Evolutionary conservation across 805 yeast species (phyloP), one percentile per base, ranked within the genome.

Genomic region (Candida manassasensis): DNA sequence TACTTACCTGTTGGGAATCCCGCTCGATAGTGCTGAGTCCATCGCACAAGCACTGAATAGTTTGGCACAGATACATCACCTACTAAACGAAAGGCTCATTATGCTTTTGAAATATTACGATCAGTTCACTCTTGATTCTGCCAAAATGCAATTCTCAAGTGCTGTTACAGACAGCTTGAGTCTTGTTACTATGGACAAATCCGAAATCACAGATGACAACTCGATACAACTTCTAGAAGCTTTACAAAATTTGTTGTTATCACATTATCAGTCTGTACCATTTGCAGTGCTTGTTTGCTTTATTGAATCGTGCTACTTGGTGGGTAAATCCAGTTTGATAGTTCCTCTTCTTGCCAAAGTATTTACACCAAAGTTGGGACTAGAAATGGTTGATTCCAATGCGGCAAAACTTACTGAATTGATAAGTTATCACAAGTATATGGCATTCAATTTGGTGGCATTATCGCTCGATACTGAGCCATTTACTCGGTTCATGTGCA

Each of bases 391-490:
- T 7, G 38, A 45, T 15, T 39, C 38, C 1, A 19, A 32, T 3
- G 15, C 42, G 2, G 43, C 51, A 10, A 41, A 44, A 18, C 48
- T 49, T 8, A 33, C 34, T 12, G 53, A 50, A 13, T 30, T 59
- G 6, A 40, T 57, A 9, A 39, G 48, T 34, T 60, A 39, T 29
- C 61, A 55, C 35, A 48, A 49, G 25, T 62, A 43, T 35, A 39
- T 50, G 7, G 63, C 59, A 4, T 58, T 53, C 38, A 55, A 55
- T 34, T 46, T 58, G 37, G 40, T 53, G 17, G 18, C 47, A 4
- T 32, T 55, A 15, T 48, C 61, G 3, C 22, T 50, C 9, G 13
- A 38, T 40, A 13, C 15, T 16, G 29, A 7, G 32, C 28, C n/a
- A 36, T 37, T 4, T 15, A 21, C 4, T 22, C 4, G 16, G 39